Base-by-base conservation (phyloP, 2,329 filamentous ascomycete genomes). In the Xylariaceae sp. region DNA sequence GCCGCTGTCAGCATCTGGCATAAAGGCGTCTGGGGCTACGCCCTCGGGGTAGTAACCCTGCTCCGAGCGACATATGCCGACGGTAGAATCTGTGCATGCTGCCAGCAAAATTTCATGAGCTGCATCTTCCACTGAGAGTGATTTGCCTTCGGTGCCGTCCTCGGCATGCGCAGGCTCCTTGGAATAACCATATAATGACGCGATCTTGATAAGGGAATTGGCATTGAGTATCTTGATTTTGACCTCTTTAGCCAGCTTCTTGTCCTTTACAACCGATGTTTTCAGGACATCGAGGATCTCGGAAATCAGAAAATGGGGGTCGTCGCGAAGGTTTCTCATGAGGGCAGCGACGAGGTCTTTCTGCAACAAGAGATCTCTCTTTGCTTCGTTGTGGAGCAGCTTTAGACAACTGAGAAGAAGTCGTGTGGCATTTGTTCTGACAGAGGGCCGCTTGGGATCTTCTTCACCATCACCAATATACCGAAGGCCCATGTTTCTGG, bases 1-100 rank as follows among this genome's bases (percentile, higher is more conserved):
- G 43, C 81, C 74, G 34, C 75, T 67, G 37, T 75, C 71, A 7
- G 73, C 70, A 43, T 73, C 64, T 6, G 64, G 65, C 34, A 69
- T 64, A 32, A 70, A 67, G 9, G 66, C 61, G 34, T 76, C 81
- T 2, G 83, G 77, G 56, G 87, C 83, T 46, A 79, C 74, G 9
- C 82, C 81, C 41, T 85, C 83, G 5, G 91, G 89, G 70, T 97
- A 97, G 71, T 90, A 88, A n/a, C 91, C 91, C 37, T 83, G 84
- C 55, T 89, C 86, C 3, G 85, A 80, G 51, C 91, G 81, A 50
- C 96, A 74, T 2, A 95, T 80, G 11, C 92, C 94, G 48, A 86
- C 83, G 3, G 78, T 79, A 0, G 85, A 75, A 42, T 81, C 85
- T 1, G 89, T 95, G 71, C 91, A 96, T 3, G 88, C 79, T 37